Evolutionary conservation across 805 yeast genomes (phyloP).

Genomic region (Yamadazyma olivae): DNA sequence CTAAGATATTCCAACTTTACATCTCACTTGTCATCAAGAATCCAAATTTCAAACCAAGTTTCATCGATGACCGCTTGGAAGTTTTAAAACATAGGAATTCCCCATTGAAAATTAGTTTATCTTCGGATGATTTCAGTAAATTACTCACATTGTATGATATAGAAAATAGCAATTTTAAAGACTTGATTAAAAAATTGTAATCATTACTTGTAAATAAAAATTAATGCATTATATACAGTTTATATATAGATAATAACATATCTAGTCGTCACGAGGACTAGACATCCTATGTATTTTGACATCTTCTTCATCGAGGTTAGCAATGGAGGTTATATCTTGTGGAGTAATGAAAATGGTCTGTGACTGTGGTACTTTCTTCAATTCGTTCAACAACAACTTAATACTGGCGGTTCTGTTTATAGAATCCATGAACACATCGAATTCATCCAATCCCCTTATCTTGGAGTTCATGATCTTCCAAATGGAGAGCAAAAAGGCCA

Average conservation of each 20-base stretch:
- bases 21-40: no score
- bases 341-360: conserved; percentile 95
- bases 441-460: conserved; percentile 90
- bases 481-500: conserved; percentile 79
- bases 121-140: no score
- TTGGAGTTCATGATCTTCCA: conserved; percentile 92
- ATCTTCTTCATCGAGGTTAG: conserved; percentile 49
- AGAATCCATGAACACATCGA: conserved; percentile 96
- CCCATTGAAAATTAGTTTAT: no score
- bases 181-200: no score
- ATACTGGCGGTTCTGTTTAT: conserved; percentile 82
- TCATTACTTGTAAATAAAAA: no score
- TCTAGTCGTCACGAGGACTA: conserved; percentile 26
- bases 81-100: no score
- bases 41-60: conserved; percentile 7
- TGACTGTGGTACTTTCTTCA: conserved; percentile 59
- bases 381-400: conserved; percentile 64
- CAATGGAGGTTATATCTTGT: conserved; percentile 75
- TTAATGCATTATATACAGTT: no score
- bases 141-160: no score
- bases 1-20: no score
- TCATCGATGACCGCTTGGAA: no score
- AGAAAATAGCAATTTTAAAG: no score
- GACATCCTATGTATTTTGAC: conserved; percentile 64
- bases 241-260: no score